These are phyloP conservation scores for Cordyceps sp. DNA, from an alignment of 2,329 filamentous ascomycete species.

Conservation along the genomic window DNA sequence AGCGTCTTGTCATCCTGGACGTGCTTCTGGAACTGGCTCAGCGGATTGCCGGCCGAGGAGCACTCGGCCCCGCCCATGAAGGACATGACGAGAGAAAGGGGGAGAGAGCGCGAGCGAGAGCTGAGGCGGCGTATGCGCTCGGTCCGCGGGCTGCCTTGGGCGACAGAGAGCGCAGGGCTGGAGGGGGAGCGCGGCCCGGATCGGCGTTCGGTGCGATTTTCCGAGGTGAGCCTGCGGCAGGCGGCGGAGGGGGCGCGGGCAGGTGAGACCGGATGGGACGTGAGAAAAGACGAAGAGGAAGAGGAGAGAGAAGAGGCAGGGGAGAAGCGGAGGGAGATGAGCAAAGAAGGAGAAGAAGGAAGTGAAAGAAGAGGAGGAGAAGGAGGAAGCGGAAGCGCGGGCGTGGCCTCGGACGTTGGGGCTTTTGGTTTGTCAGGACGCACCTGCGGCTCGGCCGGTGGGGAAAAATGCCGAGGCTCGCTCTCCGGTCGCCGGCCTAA, in stretches of 20 bases:
- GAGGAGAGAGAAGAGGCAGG: not conserved
- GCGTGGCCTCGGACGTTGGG: too few relatives aligned
- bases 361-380: too few relatives aligned
- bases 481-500: conserved; percentile 4
- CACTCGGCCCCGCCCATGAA: conserved; percentile 93
- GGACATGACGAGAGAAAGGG: conserved; percentile 48
- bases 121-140: not conserved
- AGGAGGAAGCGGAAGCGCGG: not conserved
- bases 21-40: conserved; percentile 95
- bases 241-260: too few relatives aligned
- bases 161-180: too few relatives aligned
- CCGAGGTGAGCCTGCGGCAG: too few relatives aligned
- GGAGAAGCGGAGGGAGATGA: not conserved
- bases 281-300: too few relatives aligned
- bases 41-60: conserved; percentile 87
- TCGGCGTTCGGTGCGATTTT: too few relatives aligned
- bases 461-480: conserved; percentile 8
- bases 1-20: conserved; percentile 91
- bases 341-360: not conserved
- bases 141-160: too few relatives aligned
- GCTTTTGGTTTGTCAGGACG: conserved; percentile 4
- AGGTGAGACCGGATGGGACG: too few relatives aligned
- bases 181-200: too few relatives aligned
- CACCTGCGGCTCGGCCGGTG: conserved; percentile 4
- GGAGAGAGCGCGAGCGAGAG: not conserved